Evolutionary conservation across 768 basidiomycete genomes (phyloP).

Genomic region (Candolleomyces efflorescens): DNA sequence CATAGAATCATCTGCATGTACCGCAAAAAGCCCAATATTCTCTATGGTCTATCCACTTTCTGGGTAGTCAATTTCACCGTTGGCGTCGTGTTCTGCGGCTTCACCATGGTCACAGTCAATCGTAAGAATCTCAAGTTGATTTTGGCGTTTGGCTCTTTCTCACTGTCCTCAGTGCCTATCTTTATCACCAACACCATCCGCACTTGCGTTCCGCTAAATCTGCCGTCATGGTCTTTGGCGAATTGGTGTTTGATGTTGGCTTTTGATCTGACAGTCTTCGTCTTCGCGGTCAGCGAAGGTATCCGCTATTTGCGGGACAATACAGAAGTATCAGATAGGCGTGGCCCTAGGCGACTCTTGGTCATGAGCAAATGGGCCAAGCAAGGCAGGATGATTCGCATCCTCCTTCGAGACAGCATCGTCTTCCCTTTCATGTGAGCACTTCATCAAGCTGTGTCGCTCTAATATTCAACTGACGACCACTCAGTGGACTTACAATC

Average conservation of each 20-base stretch:
- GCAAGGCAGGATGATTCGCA: neutral
- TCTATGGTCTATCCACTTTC: neutral
- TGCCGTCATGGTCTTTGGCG: neutral
- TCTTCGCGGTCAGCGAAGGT: neutral
- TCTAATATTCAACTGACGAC: neutral
- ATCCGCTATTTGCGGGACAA: neutral
- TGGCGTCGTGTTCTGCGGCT: neutral
- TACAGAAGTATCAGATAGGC: neutral
- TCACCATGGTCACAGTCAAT: neutral
- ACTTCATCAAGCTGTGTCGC: neutral
- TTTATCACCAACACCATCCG: conserved; percentile 7
- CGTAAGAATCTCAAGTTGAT: neutral
- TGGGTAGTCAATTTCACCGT: conserved; percentile 1
- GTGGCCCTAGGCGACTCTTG: neutral
- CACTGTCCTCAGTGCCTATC: neutral
- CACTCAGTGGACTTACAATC: neutral
- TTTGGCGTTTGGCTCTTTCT: neutral
- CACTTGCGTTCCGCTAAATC: neutral
- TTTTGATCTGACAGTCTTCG: neutral
- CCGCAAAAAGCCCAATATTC: neutral
- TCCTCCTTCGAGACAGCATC: neutral
- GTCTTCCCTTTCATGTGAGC: neutral
- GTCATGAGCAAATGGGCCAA: neutral
- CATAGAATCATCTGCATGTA: neutral
- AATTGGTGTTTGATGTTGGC: neutral